Conservation (phyloP, 495 filamentous ascomycete species). For the Trichoderma virens region DNA sequence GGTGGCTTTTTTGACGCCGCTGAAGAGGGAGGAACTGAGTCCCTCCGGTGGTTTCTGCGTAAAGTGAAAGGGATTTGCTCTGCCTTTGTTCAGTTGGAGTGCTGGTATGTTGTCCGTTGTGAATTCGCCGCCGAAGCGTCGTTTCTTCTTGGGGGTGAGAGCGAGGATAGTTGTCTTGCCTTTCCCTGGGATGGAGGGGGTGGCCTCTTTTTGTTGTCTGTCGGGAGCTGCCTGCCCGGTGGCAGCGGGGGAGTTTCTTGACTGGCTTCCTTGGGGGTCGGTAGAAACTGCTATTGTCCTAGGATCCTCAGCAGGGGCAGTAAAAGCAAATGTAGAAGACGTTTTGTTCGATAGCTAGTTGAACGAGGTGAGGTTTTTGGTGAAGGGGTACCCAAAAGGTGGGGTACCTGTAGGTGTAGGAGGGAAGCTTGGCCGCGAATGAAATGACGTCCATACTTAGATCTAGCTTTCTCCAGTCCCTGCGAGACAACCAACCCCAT, state of each 20-base stretch:
- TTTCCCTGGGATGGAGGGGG: not conserved
- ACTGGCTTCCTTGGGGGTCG: not conserved
- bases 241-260: not conserved
- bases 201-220: not conserved
- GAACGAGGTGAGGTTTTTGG: not conserved
- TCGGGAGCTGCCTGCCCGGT: no score
- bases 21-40: not conserved
- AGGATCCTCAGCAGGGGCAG: not conserved
- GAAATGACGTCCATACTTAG: not conserved
- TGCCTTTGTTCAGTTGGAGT: not conserved
- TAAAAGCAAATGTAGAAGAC: not conserved
- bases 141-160: not conserved
- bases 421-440: not conserved
- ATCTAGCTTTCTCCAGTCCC: not conserved
- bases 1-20: not conserved
- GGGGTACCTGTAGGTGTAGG: not conserved
- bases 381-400: not conserved
- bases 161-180: not conserved
- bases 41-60: not conserved
- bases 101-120: not conserved
- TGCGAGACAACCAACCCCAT: not conserved
- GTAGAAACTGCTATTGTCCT: not conserved
- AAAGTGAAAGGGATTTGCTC: not conserved
- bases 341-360: not conserved
- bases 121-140: not conserved